Base-by-base conservation (phyloP, 345 rosid genomes). In the Turritis glabra region DNA sequence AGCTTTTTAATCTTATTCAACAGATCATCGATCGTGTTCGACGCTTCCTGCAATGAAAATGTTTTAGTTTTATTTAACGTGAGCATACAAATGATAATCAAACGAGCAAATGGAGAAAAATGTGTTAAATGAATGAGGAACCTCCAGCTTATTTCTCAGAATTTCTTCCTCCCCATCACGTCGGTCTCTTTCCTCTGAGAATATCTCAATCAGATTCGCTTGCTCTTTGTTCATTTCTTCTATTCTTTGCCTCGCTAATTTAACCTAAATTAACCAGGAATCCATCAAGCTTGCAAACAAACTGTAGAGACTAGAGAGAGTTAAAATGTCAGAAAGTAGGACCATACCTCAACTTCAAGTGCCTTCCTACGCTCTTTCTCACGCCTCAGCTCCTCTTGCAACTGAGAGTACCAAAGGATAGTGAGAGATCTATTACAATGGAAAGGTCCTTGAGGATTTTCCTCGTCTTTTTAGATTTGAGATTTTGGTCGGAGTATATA, bases 101-200 rank as follows among this genome's bases (percentile, higher is more conserved):
- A 26, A 33, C 18, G 22, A 54, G 65, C 44, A 4, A 5, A 11
- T 17, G 6, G 57, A 29, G 15, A 60, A 41, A 14, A 7, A 5
- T 44, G n/a, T 27, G 69, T 6, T 10, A 3, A 25, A 22, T 33
- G 59, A 46, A 65, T 38, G 53, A 43, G 17, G 46, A 68, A 94
- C 96, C 97, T 90, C 85, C 22, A 85, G 68, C 80, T 85, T 89
- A 57, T 83, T 86, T 68, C 91, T 83, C 82, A 94, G 69, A 77
- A 61, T 78, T 52, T 87, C 90, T 75, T 89, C 97, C 70, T 85
- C 95, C 69, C 25, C 72, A 41, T 94, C 91, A 26, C 97, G 78
- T 4, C 88, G 81, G 27, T 82, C 87, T 77, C 93, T 86, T 75
- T 91, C 96, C 86, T 94, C 96, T 1, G 90, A 62, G 80, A 94